Conservation (phyloP, 345 rosid species). For the Raphanus sativus region DNA sequence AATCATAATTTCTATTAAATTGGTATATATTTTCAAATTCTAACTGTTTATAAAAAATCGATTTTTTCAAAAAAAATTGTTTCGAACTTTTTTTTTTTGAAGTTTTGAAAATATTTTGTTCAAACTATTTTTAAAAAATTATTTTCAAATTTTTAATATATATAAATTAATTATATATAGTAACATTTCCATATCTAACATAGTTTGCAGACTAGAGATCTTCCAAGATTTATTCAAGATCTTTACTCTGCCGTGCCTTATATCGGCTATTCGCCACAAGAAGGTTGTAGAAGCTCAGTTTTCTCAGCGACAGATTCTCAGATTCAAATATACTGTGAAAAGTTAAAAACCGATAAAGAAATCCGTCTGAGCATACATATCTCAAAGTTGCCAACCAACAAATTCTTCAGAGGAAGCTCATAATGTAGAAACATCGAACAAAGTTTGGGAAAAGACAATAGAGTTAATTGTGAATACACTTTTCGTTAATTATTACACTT, state of each 20-base stretch:
- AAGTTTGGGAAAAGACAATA: constrained; percentile 81
- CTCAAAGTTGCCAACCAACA: constrained; percentile 68
- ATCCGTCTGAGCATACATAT: constrained; percentile 71
- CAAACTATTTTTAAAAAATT: no score
- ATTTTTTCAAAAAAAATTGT: no score
- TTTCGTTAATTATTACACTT: no score
- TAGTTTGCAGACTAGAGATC: constrained; percentile 77
- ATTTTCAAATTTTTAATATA: no score
- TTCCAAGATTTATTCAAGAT: constrained; percentile 63
- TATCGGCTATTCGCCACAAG: constrained; percentile 69
- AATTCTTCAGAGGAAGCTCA: constrained; percentile 86
- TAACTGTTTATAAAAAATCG: no score
- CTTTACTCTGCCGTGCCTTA: constrained; percentile 68
- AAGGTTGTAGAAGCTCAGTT: constrained; percentile 79
- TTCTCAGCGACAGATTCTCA: constrained; percentile 84
- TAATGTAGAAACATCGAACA: constrained; percentile 50
- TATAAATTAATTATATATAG: not conserved
- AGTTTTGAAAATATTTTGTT: no score
- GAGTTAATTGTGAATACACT: constrained; percentile 57
- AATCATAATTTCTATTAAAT: no score
- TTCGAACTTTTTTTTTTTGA: no score
- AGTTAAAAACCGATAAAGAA: constrained; percentile 58
- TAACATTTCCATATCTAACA: not conserved
- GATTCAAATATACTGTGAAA: constrained; percentile 64
- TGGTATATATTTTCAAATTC: no score